These are phyloP conservation scores for Arachis stenosperma DNA, from an alignment of 306 rosid species.

Conservation along the genomic window DNA sequence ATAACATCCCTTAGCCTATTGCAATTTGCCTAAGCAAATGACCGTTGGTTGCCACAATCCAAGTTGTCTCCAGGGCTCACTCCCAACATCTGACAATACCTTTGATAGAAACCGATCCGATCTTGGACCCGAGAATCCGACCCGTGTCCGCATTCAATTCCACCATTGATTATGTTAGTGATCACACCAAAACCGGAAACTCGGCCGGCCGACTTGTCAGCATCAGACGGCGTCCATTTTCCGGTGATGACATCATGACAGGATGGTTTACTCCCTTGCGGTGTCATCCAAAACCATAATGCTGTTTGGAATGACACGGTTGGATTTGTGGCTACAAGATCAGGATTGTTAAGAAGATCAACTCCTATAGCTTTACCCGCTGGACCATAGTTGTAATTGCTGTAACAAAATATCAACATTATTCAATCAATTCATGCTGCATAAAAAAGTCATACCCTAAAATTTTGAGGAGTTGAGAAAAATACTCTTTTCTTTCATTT, in stretches of 20 bases:
- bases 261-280: conserved; percentile 70
- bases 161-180: conserved; percentile 50
- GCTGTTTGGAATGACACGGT: conserved; percentile 62
- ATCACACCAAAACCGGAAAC: conserved; percentile 46
- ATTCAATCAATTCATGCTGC: too few relatives aligned
- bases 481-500: not conserved
- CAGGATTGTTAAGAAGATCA: conserved; percentile 58
- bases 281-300: conserved; percentile 83
- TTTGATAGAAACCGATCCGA: conserved; percentile 41
- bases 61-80: conserved; percentile 42
- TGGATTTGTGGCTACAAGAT: conserved; percentile 54
- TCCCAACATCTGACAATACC: conserved; percentile 43
- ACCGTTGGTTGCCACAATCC: conserved; percentile 47
- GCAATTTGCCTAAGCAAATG: conserved; percentile 24
- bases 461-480: too few relatives aligned
- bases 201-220: conserved; percentile 45
- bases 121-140: conserved; percentile 14
- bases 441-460: too few relatives aligned
- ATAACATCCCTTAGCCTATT: too few relatives aligned
- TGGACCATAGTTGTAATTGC: conserved; percentile 69
- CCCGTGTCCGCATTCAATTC: conserved; percentile 42
- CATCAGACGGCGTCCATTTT: conserved; percentile 52
- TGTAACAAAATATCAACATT: conserved; percentile 9
- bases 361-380: conserved; percentile 47
- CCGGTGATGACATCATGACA: conserved; percentile 63